Conservation (phyloP, 331 rosid genomes). For the Acacia concinna region DNA sequence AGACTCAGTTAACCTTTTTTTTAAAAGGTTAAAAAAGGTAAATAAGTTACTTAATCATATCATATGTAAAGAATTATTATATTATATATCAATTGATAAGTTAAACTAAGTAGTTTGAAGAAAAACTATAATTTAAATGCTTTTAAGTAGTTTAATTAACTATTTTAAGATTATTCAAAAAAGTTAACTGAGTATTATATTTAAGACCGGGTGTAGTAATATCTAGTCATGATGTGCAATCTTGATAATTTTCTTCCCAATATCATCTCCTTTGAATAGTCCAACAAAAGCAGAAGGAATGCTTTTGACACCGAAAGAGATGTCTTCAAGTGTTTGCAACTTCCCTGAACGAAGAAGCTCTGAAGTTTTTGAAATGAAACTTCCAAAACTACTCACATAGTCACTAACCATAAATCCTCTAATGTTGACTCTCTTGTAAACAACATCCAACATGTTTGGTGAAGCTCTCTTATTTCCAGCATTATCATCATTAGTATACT, state of each 20-base stretch:
- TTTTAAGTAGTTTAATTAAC: too few species aligned
- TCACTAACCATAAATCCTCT: slow-evolving; percentile 48
- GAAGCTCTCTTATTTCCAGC: slow-evolving; percentile 29
- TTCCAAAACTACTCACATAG: slow-evolving; percentile 15
- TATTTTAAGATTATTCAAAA: too few species aligned
- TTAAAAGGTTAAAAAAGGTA: too few species aligned
- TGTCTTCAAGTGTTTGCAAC: slow-evolving; percentile 43
- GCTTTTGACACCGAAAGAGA: slow-evolving; percentile 47
- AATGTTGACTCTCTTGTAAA: slow-evolving; percentile 54
- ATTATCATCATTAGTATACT: slow-evolving; percentile 41
- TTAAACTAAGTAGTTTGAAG: too few species aligned
- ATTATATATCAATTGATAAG: too few species aligned
- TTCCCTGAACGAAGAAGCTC: slow-evolving; percentile 40
- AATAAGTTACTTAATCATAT: too few species aligned
- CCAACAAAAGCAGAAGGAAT: slow-evolving; percentile 53
- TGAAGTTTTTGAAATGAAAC: slow-evolving; percentile 15
- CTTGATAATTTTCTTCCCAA: slow-evolving; percentile 55
- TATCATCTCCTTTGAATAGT: slow-evolving; percentile 47
- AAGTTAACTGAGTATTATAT: too few species aligned
- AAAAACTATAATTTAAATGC: too few species aligned
- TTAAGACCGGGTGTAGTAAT: too few species aligned
- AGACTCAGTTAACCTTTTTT: too few species aligned
- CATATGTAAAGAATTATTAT: too few species aligned
- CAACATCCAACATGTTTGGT: slow-evolving; percentile 47
- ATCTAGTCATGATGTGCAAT: background rate